phyloP scores from a whole-genome alignment of 169 alveolate species.

The Theileria luwenshuni region DNA sequence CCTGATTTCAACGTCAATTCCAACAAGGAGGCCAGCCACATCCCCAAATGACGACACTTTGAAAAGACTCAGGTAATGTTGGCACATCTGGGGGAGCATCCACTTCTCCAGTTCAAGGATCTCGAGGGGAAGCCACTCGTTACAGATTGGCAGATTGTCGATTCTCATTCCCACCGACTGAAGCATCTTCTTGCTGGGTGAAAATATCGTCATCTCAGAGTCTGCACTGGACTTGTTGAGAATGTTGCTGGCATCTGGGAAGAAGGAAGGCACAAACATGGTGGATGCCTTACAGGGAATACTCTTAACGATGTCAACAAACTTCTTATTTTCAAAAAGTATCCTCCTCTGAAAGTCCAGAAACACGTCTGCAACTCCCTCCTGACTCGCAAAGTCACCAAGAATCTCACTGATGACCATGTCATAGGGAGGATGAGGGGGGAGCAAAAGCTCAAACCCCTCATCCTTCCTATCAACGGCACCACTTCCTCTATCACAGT shows the following conservation, averaged over 20 bases:
- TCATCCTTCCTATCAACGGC: slow-evolving; percentile 4
- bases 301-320: slow-evolving; percentile 70
- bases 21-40: slow-evolving; percentile 79
- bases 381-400: slow-evolving; percentile 87
- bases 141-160: slow-evolving; percentile 64
- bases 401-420: slow-evolving; percentile 83
- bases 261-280: slow-evolving; percentile 76
- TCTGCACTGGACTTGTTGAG: slow-evolving; percentile 71
- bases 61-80: slow-evolving; percentile 66
- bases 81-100: slow-evolving; percentile 78
- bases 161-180: slow-evolving; percentile 74
- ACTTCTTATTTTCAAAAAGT: slow-evolving; percentile 64
- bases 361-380: slow-evolving; percentile 84
- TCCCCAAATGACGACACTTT: slow-evolving; percentile 68
- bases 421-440: slow-evolving; percentile 71
- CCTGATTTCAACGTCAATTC: slow-evolving; percentile 84
- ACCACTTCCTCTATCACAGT: slow-evolving; percentile 17
- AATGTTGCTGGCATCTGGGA: slow-evolving; percentile 78
- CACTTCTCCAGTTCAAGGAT: slow-evolving; percentile 62
- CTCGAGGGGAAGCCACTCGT: slow-evolving; percentile 62
- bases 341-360: slow-evolving; percentile 79
- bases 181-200: slow-evolving; percentile 75
- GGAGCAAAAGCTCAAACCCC: slow-evolving; percentile 33
- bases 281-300: slow-evolving; percentile 80
- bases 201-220: slow-evolving; percentile 78